A percentile compares a stretch with the other conserved stretches of the same genome.
Conservation (phyloP, 1,284 basidiomycete genomes). For the Puccinia hordei region DNA sequence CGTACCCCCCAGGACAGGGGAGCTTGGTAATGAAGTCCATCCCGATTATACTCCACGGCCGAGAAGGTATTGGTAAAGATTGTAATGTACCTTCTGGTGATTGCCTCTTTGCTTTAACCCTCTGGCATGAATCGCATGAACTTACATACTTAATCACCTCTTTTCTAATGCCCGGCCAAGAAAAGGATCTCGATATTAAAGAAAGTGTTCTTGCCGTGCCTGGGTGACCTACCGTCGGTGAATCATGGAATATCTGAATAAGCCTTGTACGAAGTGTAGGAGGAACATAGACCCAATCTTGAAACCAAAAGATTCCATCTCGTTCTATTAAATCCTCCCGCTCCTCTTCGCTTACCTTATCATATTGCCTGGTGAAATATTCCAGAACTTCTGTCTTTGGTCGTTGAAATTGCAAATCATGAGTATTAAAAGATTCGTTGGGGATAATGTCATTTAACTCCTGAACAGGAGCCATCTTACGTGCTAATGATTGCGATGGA, state of each 20-base stretch:
- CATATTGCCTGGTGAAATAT: background rate
- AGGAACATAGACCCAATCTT: conserved; percentile 2
- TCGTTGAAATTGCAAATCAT: too few species aligned
- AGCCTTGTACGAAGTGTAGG: background rate
- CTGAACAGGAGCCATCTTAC: too few species aligned
- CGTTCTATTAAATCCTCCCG: background rate
- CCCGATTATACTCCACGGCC: background rate
- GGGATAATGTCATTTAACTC: too few species aligned
- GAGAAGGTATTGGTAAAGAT: conserved; percentile 59
- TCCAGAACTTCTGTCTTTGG: background rate
- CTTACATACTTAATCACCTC: too few species aligned
- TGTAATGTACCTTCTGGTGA: background rate
- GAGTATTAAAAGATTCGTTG: too few species aligned
- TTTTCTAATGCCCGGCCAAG: too few species aligned
- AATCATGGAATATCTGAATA: conserved; percentile 5
- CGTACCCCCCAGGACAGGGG: background rate
- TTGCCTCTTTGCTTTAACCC: too few species aligned
- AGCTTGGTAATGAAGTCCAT: conserved; percentile 41
- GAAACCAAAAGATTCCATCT: too few species aligned
- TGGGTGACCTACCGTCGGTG: background rate
- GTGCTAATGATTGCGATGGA: too few species aligned
- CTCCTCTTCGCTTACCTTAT: background rate
- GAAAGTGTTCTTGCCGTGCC: too few species aligned
- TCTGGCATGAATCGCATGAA: too few species aligned
- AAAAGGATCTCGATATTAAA: too few species aligned